These are phyloP conservation scores for Fusarium nisikadoi DNA, from an alignment of 2,329 filamentous ascomycete genomes.

Conservation along the genomic window DNA sequence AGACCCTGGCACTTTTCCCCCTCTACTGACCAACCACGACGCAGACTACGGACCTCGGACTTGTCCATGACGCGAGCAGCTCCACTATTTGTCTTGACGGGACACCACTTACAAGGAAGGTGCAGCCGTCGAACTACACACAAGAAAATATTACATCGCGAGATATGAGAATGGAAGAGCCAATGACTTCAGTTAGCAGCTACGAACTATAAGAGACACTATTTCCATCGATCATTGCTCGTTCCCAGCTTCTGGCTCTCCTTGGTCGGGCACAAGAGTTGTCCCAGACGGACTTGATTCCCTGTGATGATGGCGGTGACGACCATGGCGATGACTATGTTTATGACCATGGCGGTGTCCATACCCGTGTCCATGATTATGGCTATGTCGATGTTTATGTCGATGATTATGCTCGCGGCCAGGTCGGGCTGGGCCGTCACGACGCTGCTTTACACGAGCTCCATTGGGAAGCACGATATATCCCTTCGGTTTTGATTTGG, in stretches of 20 bases:
- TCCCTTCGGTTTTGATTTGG: not conserved
- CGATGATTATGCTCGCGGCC: not conserved
- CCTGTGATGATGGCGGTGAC: not conserved
- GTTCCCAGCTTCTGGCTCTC: not conserved
- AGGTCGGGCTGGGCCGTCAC: not conserved
- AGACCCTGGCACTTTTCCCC: conserved; percentile 7
- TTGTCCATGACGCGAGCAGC: conserved; percentile 36
- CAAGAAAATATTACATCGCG: not conserved
- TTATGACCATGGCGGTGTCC: not conserved
- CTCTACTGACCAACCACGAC: conserved; percentile 13
- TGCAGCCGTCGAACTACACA: not conserved
- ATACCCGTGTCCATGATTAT: not conserved
- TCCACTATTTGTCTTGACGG: conserved; percentile 29
- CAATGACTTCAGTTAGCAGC: not conserved
- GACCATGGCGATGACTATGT: not conserved
- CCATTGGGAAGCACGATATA: not conserved
- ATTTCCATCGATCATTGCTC: not conserved
- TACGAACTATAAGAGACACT: not conserved
- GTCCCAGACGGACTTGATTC: not conserved
- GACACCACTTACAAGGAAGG: not conserved
- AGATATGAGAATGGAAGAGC: not conserved
- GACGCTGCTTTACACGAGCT: not conserved
- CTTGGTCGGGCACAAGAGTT: not conserved
- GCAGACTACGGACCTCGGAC: conserved; percentile 29
- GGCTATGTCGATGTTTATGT: not conserved